These are phyloP conservation scores for Aspergillus haitiensis DNA, from an alignment of 495 filamentous ascomycete species.

Conservation along the genomic window DNA sequence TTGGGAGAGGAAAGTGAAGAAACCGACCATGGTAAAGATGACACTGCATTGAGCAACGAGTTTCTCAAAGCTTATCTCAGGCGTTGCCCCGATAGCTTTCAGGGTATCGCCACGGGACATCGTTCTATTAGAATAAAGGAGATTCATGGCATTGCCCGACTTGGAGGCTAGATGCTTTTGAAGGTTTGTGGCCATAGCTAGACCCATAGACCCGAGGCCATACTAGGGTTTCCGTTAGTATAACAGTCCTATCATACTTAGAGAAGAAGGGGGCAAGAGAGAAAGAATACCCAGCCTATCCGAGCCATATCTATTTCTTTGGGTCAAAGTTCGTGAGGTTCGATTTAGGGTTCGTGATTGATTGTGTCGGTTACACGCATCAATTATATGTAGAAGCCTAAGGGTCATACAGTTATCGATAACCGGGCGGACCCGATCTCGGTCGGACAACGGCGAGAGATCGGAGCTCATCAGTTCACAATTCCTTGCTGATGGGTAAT, in stretches of 20 bases:
- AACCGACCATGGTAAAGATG: conserved; percentile 48
- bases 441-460: conserved; percentile 19
- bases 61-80: conserved; percentile 38
- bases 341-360: background rate
- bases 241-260: background rate
- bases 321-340: background rate
- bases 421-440: conserved; percentile 24
- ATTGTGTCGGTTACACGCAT: too few relatives aligned
- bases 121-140: conserved; percentile 49
- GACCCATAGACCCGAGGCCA: conserved; percentile 51
- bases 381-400: too few relatives aligned
- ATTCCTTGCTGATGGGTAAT: background rate
- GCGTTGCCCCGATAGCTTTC: conserved; percentile 35
- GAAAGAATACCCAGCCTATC: conserved; percentile 41
- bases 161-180: conserved; percentile 45
- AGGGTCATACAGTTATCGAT: conserved; percentile 2
- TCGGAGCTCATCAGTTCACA: background rate
- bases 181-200: conserved; percentile 51
- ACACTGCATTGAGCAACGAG: conserved; percentile 42
- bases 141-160: conserved; percentile 28
- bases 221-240: conserved; percentile 32
- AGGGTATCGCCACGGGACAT: conserved; percentile 42
- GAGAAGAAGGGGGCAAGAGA: background rate
- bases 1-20: background rate
- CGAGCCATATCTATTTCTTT: conserved; percentile 33